Evolutionary conservation across 306 rosid genomes (phyloP), one percentile per base, ranked within the genome.

Genomic region (Dicorynia guianensis): DNA sequence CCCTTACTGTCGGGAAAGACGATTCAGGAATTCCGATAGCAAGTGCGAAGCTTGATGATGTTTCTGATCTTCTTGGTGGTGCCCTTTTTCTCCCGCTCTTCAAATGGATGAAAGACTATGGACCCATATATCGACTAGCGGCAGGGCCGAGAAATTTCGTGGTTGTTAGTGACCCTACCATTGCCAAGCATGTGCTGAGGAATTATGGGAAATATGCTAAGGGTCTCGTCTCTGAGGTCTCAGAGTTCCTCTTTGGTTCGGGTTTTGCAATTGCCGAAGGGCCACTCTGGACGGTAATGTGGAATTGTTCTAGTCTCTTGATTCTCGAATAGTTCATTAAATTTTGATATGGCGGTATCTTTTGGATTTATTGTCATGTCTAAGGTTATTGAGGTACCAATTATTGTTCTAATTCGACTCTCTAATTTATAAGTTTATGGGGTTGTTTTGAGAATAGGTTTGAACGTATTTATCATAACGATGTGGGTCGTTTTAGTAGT

Each of bases 181-280:
- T 95, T 56, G 98, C 97, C 33, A 92, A 90, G 76, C 98, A 95
- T 36, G 97, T 95, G 35, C 89, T 95, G 1, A 79, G 89, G 80
- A 95, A 89, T 79, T 95, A 95, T 58, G 98, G 90, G 0, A 92
- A 76, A 55, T 92, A 90, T 55, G 80, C 78, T 0, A 92, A 95
- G 80, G 97, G 97, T 4, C 95, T 94, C 7, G 96, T 92, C 44
- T 76, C 98, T 40, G 98, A 94, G 87, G 98, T 94, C 20, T 88
- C 98, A 0, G 93, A 92, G 87, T 94, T 94, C 65, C 66, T 94
- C 10, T 92, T 92, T 53, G 96, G 98, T 0, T 88, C 95, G 0
- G 97, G 98, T 50, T 89, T 95, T 59, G 98, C 97, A 40, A 90
- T 95, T 71, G 98, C 98, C 39, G 98, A 94, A 86, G 97, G 96